Conservation (phyloP, 163 green algal species). For the Chlorella variabilis region DNA sequence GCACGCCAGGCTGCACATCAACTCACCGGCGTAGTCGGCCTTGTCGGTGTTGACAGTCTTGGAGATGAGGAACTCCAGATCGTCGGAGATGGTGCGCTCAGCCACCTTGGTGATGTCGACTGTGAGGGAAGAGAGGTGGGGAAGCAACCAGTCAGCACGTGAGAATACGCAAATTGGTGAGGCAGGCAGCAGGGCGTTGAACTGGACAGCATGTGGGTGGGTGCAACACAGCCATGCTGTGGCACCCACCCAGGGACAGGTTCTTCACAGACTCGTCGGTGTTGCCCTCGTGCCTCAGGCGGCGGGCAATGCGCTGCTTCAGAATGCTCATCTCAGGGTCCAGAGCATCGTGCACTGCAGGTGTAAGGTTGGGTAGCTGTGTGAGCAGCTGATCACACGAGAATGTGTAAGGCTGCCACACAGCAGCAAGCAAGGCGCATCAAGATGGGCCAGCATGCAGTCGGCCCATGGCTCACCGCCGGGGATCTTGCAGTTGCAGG, state of each 20-base stretch:
- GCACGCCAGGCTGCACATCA: too few species aligned
- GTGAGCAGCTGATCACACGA: too few species aligned
- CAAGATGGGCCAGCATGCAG: too few species aligned
- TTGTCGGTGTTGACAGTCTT: constrained; percentile 78
- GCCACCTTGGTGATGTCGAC: constrained; percentile 71
- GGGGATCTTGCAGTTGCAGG: constrained; percentile 52
- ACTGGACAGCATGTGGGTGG: too few species aligned
- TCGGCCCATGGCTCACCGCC: constrained; percentile 36
- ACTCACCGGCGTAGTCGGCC: constrained; percentile 81
- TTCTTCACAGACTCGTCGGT: constrained; percentile 39
- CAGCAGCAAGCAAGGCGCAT: neutral
- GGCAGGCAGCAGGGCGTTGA: neutral
- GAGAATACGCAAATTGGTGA: too few species aligned
- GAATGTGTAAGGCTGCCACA: too few species aligned
- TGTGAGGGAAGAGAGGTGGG: neutral
- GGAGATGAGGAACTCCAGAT: constrained; percentile 86
- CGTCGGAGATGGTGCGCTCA: constrained; percentile 81
- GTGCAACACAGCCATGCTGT: too few species aligned
- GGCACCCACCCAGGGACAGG: constrained; percentile 57
- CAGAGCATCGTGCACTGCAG: constrained; percentile 73
- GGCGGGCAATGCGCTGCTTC: constrained; percentile 83
- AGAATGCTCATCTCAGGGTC: constrained; percentile 92
- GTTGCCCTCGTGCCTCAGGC: constrained; percentile 71
- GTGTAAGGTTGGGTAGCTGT: too few species aligned
- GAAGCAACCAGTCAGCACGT: neutral